Conservation (phyloP, 495 filamentous ascomycete species). For the Amphirosellinia nigrospora region DNA sequence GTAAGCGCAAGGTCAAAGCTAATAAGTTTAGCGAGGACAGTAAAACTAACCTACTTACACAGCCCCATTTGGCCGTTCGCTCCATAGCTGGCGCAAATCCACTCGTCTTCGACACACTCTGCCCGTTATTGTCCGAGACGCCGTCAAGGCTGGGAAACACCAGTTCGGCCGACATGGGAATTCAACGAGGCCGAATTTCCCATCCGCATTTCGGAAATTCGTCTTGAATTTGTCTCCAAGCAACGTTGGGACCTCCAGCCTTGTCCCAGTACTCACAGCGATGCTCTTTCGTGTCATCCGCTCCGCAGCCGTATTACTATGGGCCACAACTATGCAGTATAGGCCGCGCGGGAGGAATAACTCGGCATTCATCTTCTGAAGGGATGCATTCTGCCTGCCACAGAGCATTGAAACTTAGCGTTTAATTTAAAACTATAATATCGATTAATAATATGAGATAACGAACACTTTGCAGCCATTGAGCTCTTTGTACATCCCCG, state of each 20-base stretch:
- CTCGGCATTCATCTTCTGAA: conserved; percentile 62
- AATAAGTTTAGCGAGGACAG: no score
- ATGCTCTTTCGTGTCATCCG: conserved; percentile 24
- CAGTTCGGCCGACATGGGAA: conserved; percentile 37
- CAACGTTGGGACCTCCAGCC: conserved; percentile 1
- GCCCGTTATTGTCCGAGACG: conserved; percentile 19
- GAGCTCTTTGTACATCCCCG: conserved; percentile 52
- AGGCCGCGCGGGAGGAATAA: conserved; percentile 66
- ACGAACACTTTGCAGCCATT: conserved; percentile 41
- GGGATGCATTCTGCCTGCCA: conserved; percentile 60
- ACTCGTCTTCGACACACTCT: conserved; percentile 35
- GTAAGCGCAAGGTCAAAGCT: no score
- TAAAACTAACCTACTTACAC: no score
- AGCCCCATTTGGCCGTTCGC: conserved; percentile 18
- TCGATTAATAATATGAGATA: not conserved
- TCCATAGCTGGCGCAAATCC: conserved; percentile 12
- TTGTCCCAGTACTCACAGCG: not conserved
- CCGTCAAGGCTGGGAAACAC: conserved; percentile 36
- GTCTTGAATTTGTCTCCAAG: conserved; percentile 10
- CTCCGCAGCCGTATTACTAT: conserved; percentile 37
- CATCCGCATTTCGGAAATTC: conserved; percentile 33
- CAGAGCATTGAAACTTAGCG: no score
- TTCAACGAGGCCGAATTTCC: conserved; percentile 33
- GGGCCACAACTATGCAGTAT: conserved; percentile 66
- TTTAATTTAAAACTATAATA: no score